Conservation (phyloP, 306 rosid genomes). For the Castanea mollissima region DNA sequence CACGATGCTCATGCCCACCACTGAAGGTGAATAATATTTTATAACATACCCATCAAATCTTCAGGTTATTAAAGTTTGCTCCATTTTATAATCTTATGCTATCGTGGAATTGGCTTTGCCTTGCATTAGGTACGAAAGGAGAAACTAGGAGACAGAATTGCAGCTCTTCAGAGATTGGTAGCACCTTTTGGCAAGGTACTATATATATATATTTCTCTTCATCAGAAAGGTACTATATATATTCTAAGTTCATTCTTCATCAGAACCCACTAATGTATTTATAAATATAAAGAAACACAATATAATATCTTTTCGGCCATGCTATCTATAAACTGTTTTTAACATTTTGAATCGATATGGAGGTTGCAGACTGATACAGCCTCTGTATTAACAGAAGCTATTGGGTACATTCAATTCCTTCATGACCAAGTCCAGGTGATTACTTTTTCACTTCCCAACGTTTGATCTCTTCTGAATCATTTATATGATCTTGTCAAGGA, state of each 20-base stretch:
- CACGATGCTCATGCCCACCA: conserved; percentile 40
- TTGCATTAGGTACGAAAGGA: conserved; percentile 54
- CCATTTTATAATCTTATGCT: background rate
- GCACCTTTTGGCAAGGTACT: conserved; percentile 78
- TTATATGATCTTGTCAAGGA: background rate
- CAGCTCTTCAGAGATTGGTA: conserved; percentile 63
- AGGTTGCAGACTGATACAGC: conserved; percentile 60
- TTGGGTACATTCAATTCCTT: conserved; percentile 68
- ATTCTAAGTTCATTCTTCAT: background rate
- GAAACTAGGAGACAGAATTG: conserved; percentile 59
- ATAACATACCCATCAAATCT: background rate
- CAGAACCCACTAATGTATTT: conserved; percentile 25
- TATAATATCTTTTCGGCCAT: conserved; percentile 19
- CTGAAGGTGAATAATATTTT: conserved; percentile 24
- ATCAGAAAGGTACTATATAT: conserved; percentile 41
- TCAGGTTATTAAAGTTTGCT: background rate
- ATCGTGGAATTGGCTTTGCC: conserved; percentile 6
- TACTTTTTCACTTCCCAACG: background rate
- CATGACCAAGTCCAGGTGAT: conserved; percentile 61
- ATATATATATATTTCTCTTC: background rate
- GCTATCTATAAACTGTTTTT: background rate
- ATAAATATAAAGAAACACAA: background rate
- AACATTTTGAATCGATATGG: background rate
- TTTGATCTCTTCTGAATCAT: background rate
- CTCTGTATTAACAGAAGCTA: conserved; percentile 58